Conservation (phyloP, 2,329 filamentous ascomycete genomes). For the Ophiostoma sp. region DNA sequence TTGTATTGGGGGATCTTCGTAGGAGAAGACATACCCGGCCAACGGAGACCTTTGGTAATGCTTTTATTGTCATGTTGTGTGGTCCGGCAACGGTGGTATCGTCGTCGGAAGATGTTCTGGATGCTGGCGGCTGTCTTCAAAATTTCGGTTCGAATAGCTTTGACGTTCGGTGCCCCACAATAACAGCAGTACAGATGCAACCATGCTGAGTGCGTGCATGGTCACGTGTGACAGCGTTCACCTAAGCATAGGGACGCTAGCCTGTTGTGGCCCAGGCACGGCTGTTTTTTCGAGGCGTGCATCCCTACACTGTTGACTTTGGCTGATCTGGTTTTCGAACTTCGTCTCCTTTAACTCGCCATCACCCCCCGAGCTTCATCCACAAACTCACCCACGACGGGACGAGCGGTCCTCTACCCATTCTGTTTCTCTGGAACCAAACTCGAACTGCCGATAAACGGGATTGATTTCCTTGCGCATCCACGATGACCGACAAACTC, state of each 20-base stretch:
- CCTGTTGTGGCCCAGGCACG: neutral
- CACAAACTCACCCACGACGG: neutral
- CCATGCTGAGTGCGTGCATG: neutral
- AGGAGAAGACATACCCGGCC: conserved; percentile 23
- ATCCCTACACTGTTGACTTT: conserved; percentile 4
- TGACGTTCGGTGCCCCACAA: conserved; percentile 5
- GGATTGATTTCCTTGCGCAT: neutral
- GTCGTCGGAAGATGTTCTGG: neutral
- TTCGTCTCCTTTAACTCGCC: neutral
- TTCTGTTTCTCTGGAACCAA: neutral
- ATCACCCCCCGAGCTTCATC: neutral
- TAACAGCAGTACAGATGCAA: neutral
- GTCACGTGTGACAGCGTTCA: conserved; percentile 7
- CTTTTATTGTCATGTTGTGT: conserved; percentile 27
- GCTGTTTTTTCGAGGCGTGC: neutral
- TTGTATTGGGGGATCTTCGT: no score
- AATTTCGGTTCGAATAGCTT: conserved; percentile 14
- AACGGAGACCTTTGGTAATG: conserved; percentile 27
- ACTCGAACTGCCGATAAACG: neutral
- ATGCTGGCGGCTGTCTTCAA: conserved; percentile 3
- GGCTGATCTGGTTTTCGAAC: neutral
- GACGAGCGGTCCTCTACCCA: neutral
- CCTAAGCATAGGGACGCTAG: neutral
- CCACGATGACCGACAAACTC: conserved; percentile 86
- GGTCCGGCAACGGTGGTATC: conserved; percentile 13